Percentiles rank a stretch among this genome's conserved stretches.
Conservation (phyloP, 176 grass and related monocot genomes). For the Ensete ventricosum region DNA sequence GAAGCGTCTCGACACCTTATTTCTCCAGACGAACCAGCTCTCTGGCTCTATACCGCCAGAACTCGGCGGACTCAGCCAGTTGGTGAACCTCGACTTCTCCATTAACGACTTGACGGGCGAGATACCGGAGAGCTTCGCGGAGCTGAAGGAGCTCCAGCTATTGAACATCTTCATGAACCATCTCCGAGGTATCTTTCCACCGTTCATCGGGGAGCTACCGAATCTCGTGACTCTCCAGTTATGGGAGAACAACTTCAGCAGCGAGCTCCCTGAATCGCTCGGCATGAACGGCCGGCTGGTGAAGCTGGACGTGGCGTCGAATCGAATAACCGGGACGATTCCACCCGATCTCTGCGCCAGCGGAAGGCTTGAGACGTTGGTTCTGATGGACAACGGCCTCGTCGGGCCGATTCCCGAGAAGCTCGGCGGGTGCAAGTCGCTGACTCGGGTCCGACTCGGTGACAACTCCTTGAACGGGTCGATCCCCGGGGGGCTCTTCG, state of each 20-base stretch:
- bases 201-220: conserved; percentile 35
- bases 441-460: conserved; percentile 43
- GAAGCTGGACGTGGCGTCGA: conserved; percentile 52
- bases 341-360: conserved; percentile 55
- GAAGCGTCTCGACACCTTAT: conserved; percentile 48
- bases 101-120: conserved; percentile 66
- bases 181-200: conserved; percentile 43
- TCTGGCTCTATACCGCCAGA: conserved; percentile 38
- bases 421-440: conserved; percentile 70
- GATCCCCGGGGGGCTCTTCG: conserved; percentile 54
- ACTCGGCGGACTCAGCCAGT: conserved; percentile 31
- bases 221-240: conserved; percentile 55
- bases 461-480: conserved; percentile 58
- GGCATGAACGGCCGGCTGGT: conserved; percentile 48
- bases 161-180: conserved; percentile 72
- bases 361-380: conserved; percentile 30
- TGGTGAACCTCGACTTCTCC: conserved; percentile 66
- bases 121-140: conserved; percentile 41
- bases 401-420: conserved; percentile 55
- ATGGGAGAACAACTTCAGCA: conserved; percentile 83
- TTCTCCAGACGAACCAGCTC: conserved; percentile 51
- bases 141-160: conserved; percentile 34
- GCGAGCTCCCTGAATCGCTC: conserved; percentile 32
- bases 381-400: conserved; percentile 78
- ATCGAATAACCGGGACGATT: conserved; percentile 54